A percentile compares a stretch with the other conserved stretches of the same genome.
phyloP scores from a whole-genome alignment of 345 rosid species.

The Eucalyptus sp. region DNA sequence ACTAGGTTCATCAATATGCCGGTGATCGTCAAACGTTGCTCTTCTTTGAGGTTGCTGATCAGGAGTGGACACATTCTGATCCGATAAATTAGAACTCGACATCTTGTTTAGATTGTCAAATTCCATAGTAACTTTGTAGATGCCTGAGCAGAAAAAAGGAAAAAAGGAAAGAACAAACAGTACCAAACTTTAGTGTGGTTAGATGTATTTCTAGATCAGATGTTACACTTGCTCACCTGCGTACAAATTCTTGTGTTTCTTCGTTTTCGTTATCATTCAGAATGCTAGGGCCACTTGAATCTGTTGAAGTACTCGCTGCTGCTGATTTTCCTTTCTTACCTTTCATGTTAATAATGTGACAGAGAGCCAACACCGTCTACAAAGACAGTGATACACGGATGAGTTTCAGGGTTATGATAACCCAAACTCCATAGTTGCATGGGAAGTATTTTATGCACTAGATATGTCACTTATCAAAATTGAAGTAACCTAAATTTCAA shows the following conservation, averaged over 20 bases:
- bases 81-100: not conserved
- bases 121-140: not conserved
- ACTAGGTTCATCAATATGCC: not conserved
- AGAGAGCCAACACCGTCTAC: not conserved
- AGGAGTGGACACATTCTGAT: not conserved
- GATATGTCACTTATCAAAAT: not conserved
- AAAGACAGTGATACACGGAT: not conserved
- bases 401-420: not conserved
- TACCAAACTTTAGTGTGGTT: not conserved
- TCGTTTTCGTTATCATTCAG: not conserved
- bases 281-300: not conserved
- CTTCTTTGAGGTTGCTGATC: not conserved
- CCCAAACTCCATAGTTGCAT: not conserved
- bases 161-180: not conserved
- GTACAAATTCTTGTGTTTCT: not conserved
- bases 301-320: not conserved
- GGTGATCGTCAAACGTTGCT: not conserved
- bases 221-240: not conserved
- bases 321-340: not conserved
- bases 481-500: not conserved
- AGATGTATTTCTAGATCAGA: not conserved
- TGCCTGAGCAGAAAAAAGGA: not conserved
- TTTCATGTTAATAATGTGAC: not conserved
- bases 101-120: not conserved
- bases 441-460: not conserved